Conservation (phyloP, 169 alveolate genomes). For the Hepatocystis sp. region DNA sequence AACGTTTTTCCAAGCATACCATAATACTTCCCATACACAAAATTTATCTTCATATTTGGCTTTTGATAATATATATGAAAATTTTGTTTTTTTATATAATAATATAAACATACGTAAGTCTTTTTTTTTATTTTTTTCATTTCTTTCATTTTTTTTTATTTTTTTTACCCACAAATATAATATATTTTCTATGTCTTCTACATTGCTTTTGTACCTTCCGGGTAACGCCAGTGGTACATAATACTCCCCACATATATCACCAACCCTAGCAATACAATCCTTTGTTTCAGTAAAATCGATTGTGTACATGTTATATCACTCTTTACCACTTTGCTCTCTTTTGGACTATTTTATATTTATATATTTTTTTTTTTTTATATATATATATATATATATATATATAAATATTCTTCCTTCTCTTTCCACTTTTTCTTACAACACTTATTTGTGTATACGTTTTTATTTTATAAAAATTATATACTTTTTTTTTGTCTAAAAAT, state of each 20-base stretch:
- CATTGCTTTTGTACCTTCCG: constrained; percentile 42
- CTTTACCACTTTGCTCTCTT: background rate
- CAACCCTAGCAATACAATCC: constrained; percentile 36
- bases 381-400: too few species aligned
- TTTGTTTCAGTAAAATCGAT: constrained; percentile 23
- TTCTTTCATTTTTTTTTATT: constrained; percentile 17
- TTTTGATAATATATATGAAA: constrained; percentile 51
- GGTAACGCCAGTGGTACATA: constrained; percentile 54
- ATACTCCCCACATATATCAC: constrained; percentile 44
- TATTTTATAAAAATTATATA: too few species aligned
- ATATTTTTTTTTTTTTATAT: background rate
- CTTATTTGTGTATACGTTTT: too few species aligned
- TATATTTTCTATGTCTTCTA: constrained; percentile 56
- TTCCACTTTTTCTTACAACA: too few species aligned
- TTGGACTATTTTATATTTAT: too few species aligned
- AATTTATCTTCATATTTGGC: constrained; percentile 48
- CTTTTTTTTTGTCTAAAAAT: too few species aligned
- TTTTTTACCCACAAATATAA: constrained; percentile 43
- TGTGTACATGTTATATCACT: constrained; percentile 29
- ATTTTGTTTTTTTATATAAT: constrained; percentile 49
- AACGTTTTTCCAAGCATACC: constrained; percentile 66
- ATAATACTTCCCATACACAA: constrained; percentile 46
- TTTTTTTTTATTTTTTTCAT: constrained; percentile 2
- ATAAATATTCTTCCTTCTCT: too few species aligned
- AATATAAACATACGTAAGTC: constrained; percentile 12